Evolutionary conservation across 2,329 filamentous ascomycete genomes (phyloP), one percentile per base, ranked within the genome.

Genomic region (Aspergillus candidus): DNA sequence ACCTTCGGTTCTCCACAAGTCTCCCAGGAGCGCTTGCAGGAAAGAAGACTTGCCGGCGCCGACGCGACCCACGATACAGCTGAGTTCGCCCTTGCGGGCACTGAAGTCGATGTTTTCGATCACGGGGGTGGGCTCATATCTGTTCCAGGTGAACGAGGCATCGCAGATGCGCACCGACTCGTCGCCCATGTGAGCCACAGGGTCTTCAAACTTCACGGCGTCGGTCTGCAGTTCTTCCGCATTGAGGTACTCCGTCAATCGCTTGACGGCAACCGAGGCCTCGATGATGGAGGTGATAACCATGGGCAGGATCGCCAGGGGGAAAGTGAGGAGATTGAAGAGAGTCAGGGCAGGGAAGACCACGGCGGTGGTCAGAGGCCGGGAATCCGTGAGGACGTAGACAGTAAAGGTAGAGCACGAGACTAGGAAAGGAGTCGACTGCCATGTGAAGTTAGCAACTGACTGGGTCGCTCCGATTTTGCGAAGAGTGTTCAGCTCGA

Each of bases 371-470:
- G 88, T 93, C 59, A 98, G 71, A 3, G 94, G 88, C 45, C 75
- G 75, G 56, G 93, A 77, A 48, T 82, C 82, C 1, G 88, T 94
- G 54, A 94, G 75, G 30, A 97, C 93, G 57, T 94, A 98, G 27
- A 97, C 86, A 8, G 88, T 83, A 61, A 98, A 98, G 0, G 93
- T 98, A 8, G 87, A 88, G 72, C 93, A 98, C 1, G 93, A 97
- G 3, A 98, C 94, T 39, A 98, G 78, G 72, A 98, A 98, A 2
- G 93, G 94, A 2, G 93, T 96, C 0, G 89, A 94, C 41, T 86
- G 94, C 93, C 93, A 98, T 11, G 91, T 96, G 59, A 98, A 98
- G 61, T 95, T 98, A 50, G 93, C 89, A 62, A 96, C 78, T 2
- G 93, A 88, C 66, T 96, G 90, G 2, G 89, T 87, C 15, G 90